Evolutionary conservation across 1,284 basidiomycete species (phyloP).

Genomic region (Cryptococcus floricola): DNA sequence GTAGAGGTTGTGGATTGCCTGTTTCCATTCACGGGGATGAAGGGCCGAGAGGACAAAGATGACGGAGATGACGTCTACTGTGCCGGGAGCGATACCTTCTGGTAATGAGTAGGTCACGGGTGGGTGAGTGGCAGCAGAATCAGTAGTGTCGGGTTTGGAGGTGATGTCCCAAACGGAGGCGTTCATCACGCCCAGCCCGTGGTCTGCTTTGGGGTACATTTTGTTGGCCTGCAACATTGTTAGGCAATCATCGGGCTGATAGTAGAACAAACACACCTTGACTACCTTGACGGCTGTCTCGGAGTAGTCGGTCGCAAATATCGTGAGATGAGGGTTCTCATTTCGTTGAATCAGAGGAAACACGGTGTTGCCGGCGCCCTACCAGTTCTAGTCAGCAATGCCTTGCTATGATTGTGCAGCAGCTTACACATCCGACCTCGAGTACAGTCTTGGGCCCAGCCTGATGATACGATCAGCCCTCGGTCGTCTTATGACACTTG

Average conservation of each 20-base stretch:
- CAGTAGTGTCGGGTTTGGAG: slow-evolving; percentile 43
- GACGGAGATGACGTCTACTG: slow-evolving; percentile 83
- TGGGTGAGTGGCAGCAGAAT: background rate
- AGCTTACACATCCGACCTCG: slow-evolving; percentile 78
- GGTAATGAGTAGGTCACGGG: slow-evolving; percentile 55
- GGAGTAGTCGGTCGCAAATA: slow-evolving; percentile 88
- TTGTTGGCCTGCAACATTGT: slow-evolving; percentile 52
- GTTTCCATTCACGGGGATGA: slow-evolving; percentile 87
- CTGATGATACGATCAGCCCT: slow-evolving; percentile 46
- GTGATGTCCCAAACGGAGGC: slow-evolving; percentile 91
- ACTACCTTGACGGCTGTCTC: slow-evolving; percentile 86
- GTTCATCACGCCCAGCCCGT: slow-evolving; percentile 61
- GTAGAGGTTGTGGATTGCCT: slow-evolving; percentile 78
- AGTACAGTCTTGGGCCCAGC: slow-evolving; percentile 71
- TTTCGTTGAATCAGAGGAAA: slow-evolving; percentile 83
- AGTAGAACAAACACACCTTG: slow-evolving; percentile 54
- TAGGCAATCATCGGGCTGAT: background rate
- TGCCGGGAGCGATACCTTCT: slow-evolving; percentile 59
- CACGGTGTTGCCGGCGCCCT: slow-evolving; percentile 88
- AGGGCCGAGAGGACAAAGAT: slow-evolving; percentile 94
- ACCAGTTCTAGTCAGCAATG: background rate
- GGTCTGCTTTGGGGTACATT: slow-evolving; percentile 64
- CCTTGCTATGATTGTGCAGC: background rate
- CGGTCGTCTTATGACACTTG: background rate
- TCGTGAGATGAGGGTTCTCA: slow-evolving; percentile 68